Conservation (phyloP, 2,329 filamentous ascomycete genomes). For the Aspergillus ruber region DNA sequence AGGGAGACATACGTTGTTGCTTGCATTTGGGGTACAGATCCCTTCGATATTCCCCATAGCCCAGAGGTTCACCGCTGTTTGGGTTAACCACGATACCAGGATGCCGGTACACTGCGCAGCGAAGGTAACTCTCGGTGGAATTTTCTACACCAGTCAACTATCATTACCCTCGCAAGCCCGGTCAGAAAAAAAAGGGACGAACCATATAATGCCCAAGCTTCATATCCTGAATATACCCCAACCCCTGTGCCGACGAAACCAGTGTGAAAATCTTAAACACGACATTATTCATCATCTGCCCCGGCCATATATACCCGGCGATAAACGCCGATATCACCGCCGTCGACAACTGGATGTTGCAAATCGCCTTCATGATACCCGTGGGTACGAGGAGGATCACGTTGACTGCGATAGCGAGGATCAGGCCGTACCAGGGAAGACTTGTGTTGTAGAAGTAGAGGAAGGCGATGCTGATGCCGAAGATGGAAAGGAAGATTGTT, state of each 20-base stretch:
- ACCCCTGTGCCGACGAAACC: conserved; percentile 18
- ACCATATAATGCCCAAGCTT: conserved; percentile 22
- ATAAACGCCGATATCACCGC: conserved; percentile 13
- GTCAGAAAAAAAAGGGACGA: not conserved
- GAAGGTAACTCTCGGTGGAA: conserved; percentile 43
- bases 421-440: conserved; percentile 29
- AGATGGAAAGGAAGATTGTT: conserved; percentile 38
- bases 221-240: conserved; percentile 25
- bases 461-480: conserved; percentile 40
- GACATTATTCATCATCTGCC: conserved; percentile 26
- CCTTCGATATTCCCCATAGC: conserved; percentile 37
- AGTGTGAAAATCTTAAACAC: conserved; percentile 15
- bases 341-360: conserved; percentile 11
- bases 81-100: conserved; percentile 40
- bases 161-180: not conserved
- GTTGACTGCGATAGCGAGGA: conserved; percentile 9
- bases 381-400: conserved; percentile 12
- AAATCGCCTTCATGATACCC: conserved; percentile 12
- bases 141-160: conserved; percentile 23
- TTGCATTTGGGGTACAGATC: conserved; percentile 47
- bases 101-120: conserved; percentile 44
- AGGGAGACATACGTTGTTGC: conserved; percentile 53
- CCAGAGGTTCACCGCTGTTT: conserved; percentile 42
- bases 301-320: conserved; percentile 25
- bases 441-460: conserved; percentile 27